Evolutionary conservation across 768 basidiomycete species (phyloP), one percentile per base, ranked within the genome.

Genomic region (Rhodotorula toruloides): DNA sequence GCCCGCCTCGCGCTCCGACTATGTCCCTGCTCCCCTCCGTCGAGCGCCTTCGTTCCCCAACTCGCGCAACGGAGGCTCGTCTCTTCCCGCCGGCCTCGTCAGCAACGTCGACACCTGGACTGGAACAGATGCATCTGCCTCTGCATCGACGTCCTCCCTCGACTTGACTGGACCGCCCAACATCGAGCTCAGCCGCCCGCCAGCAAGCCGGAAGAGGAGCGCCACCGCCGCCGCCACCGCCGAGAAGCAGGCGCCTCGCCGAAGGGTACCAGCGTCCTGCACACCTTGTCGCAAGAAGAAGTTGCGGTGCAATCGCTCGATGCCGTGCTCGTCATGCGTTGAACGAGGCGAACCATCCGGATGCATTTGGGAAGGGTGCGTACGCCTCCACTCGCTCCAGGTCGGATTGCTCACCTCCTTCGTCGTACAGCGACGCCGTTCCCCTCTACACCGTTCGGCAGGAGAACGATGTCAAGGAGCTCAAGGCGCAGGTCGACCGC

Each of bases 351-450:
- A 61, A 25, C 60, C 60, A 8, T 32, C 53, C 9, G 58, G 53
- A 2, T 70, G 68, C 40, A 14, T 58, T 11, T 70, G 68, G 68
- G 63, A 70, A 36, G 68, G 59, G 68, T 70, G 32, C 50, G 68
- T 39, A 13, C 10, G 2, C 1, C 39, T 39, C 34, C 8, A 37
- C 14, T 39, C n/a, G 25, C 22, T n/a, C 48, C 6, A 31, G 16
- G 10, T 21, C 29, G 14, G 16, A 17, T 16, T 10, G 10, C 31
- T 13, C 19, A 22, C 31, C 31, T 29, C 27, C 48, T 17, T 7
- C 14, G 4, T n/a, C n/a, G 19, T 5, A 13, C 31, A 67, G 66
- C 21, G 66, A 67, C 27, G 66, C 66, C 4, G 39, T 29, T 1
- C 66, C 66, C 11, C 56, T 67, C 13, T 67, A 58, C 25, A 48